Base-by-base conservation (phyloP, 257 asterid genomes). In the Nicotiana obtusifolia region DNA sequence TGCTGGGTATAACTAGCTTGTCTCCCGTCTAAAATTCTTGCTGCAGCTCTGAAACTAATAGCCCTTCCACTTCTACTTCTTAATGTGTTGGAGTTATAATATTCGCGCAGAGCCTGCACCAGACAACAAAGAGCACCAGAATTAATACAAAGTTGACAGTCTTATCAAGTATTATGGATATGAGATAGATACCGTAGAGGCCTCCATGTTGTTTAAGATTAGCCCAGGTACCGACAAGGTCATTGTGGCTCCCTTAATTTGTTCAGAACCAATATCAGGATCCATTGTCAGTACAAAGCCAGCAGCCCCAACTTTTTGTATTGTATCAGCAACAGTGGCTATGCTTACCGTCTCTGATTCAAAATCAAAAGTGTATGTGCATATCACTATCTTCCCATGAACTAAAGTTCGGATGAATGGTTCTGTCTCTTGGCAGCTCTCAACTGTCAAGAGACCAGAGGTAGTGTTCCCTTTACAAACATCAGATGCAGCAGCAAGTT, bases 231-330 rank as follows among this genome's bases (percentile, higher is more conserved):
- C 82, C n/a, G 53, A 83, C 57, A 92, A 71, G 10, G 92, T 87
- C 9, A 82, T 77, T 0, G 89, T 73, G 49, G 87, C 85, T 22
- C 90, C 91, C 86, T 86, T 89, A 28, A 89, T 84, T 71, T 86
- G 90, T 69, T 89, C 87, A 15, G 91, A 82, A 19, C 89, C 91
- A 71, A 84, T 81, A 56, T 91, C 92, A 2, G 94, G 94, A 81
- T 89, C 92, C 89, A 89, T 90, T 61, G 93, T 86, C n/a, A 92
- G 89, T 44, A 92, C 87, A 84, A 91, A 92, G 62, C 95, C 95
- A 76, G 92, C 91, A 28, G 97, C 97, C 15, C 93, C 93, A 10
- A 88, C 77, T 78, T 62, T 54, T 1, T 56, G 83, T 64, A 84
- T 84, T 20, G 93, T 91, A 66, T 84, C 91, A 47, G 91, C 93